Evolutionary conservation across 1,284 basidiomycete species (phyloP).

Genomic region (Rugosomyces carneus): DNA sequence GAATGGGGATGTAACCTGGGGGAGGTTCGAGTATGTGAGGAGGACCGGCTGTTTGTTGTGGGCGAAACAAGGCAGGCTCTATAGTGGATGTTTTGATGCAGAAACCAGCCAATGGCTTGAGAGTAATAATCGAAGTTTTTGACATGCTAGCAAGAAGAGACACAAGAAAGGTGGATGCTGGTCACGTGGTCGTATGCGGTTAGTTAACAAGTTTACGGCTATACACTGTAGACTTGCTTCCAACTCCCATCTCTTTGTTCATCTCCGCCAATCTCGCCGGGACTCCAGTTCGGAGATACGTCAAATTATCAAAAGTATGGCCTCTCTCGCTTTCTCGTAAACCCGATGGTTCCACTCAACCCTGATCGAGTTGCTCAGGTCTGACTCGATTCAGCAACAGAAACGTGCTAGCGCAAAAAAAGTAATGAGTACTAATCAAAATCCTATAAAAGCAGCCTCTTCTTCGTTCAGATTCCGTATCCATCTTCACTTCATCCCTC

Average conservation of each 20-base stretch:
- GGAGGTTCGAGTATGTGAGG: constrained; percentile 26
- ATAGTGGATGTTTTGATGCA: constrained; percentile 50
- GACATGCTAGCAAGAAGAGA: not conserved
- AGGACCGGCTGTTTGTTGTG: constrained; percentile 10
- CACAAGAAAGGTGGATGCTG: not conserved
- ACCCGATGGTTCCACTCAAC: not conserved
- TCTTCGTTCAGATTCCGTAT: constrained; percentile 37
- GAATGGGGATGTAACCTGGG: constrained; percentile 28
- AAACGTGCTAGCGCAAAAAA: constrained; percentile 7
- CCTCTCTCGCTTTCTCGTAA: not conserved
- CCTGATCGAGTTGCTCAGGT: constrained; percentile 15
- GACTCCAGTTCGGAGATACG: constrained; percentile 11
- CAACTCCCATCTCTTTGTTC: constrained; percentile 4
- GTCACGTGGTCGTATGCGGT: constrained; percentile 3
- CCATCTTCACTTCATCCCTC: constrained; percentile 15
- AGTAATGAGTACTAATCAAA: constrained; percentile 12
- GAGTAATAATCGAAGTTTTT: constrained; percentile 28
- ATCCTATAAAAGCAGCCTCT: constrained; percentile 22
- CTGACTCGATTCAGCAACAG: constrained; percentile 11
- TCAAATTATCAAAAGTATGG: not conserved
- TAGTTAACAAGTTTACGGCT: no score
- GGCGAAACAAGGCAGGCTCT: constrained; percentile 31
- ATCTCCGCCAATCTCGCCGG: constrained; percentile 11
- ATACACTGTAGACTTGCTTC: not conserved
- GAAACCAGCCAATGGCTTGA: constrained; percentile 53